Percentiles rank a stretch among this genome's conserved stretches.
Evolutionary conservation across 306 rosid species (phyloP).

Genomic region (Rubus parviflorus): DNA sequence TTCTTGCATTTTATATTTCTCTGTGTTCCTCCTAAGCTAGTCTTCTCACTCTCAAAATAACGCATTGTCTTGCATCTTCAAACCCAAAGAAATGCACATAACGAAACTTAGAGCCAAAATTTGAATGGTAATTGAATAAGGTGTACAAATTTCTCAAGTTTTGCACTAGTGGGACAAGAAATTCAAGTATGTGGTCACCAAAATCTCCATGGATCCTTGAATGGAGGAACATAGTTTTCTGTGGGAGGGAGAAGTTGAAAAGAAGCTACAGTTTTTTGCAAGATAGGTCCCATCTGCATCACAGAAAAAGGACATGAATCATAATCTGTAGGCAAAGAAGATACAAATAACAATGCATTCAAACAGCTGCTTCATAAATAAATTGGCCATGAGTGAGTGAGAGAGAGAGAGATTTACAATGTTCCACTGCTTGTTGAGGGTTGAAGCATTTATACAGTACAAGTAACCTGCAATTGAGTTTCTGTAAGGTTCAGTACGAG

Average conservation of each 20-base stretch:
- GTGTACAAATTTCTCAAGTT: neutral
- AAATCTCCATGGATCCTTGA: slow-evolving; percentile 97
- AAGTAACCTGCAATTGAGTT: slow-evolving; percentile 66
- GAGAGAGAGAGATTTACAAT: slow-evolving; percentile 44
- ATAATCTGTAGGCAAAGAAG: neutral
- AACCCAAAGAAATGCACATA: neutral
- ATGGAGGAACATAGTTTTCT: slow-evolving; percentile 86
- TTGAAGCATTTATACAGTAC: slow-evolving; percentile 85
- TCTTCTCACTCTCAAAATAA: neutral
- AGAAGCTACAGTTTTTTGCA: slow-evolving; percentile 71
- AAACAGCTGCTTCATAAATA: too few relatives aligned
- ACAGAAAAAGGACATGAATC: slow-evolving; percentile 11
- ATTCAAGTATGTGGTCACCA: slow-evolving; percentile 50
- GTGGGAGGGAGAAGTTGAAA: slow-evolving; percentile 81
- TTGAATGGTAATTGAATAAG: neutral
- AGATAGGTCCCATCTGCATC: slow-evolving; percentile 79
- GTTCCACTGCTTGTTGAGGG: slow-evolving; percentile 75
- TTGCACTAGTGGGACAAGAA: neutral
- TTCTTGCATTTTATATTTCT: neutral
- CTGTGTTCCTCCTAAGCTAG: neutral
- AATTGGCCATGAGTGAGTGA: neutral
- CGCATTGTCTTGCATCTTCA: neutral
- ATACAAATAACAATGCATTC: neutral
- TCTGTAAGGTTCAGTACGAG: slow-evolving; percentile 14
- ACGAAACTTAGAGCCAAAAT: slow-evolving; percentile 2